Evolutionary conservation across 2,329 filamentous ascomycete genomes (phyloP).

Genomic region (Fragosphaeria purpurea): DNA sequence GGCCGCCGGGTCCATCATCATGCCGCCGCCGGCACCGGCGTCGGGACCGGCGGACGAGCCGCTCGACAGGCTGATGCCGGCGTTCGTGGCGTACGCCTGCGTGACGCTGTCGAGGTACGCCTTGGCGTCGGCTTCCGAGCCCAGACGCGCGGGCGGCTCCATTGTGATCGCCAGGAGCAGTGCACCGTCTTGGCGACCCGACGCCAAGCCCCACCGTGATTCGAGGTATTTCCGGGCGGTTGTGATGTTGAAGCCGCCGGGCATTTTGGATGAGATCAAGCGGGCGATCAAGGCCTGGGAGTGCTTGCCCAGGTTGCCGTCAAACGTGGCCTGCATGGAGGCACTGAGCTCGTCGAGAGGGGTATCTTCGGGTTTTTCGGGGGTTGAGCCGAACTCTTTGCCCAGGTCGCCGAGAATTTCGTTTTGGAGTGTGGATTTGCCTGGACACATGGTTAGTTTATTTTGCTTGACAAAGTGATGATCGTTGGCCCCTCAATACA

Average conservation of each 20-base stretch:
- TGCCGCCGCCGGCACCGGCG: constrained; percentile 64
- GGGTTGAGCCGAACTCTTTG: constrained; percentile 96
- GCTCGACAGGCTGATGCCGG: constrained; percentile 74
- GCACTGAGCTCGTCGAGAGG: constrained; percentile 92
- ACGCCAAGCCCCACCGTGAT: constrained; percentile 78
- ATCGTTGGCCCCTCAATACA: constrained; percentile 25
- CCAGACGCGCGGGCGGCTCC: constrained; percentile 81
- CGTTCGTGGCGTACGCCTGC: constrained; percentile 78
- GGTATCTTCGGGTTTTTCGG: constrained; percentile 96
- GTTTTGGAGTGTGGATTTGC: constrained; percentile 97
- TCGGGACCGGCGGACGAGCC: constrained; percentile 64
- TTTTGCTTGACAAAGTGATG: too few species aligned
- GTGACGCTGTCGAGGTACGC: constrained; percentile 79
- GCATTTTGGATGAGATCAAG: constrained; percentile 98
- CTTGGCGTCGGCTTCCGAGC: constrained; percentile 85
- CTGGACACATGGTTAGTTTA: constrained; percentile 32
- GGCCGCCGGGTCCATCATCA: constrained; percentile 99
- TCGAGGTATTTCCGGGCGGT: constrained; percentile 90
- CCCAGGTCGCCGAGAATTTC: constrained; percentile 96
- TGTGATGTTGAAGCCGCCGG: constrained; percentile 98
- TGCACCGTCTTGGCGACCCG: constrained; percentile 84
- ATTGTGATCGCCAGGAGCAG: constrained; percentile 82
- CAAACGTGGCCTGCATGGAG: constrained; percentile 96
- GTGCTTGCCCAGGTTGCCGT: constrained; percentile 95
- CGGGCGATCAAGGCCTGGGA: constrained; percentile 87